phyloP scores from a whole-genome alignment of 345 rosid genomes.

The Murraya koenigii region DNA sequence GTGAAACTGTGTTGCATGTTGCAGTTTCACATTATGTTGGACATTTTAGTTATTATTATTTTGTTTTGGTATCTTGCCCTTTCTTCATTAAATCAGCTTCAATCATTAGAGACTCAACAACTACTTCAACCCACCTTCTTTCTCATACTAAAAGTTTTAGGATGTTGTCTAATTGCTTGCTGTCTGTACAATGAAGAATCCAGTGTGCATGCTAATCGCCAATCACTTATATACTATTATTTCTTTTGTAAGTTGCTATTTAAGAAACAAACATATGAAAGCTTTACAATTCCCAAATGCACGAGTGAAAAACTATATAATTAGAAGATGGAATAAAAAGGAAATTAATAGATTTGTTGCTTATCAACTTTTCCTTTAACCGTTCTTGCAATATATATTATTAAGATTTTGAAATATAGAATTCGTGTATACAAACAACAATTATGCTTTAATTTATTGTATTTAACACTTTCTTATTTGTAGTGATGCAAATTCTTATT shows the following conservation, averaged over 20 bases:
- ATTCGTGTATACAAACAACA: background rate
- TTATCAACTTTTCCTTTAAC: background rate
- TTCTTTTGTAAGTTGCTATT: no score
- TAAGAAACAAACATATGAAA: background rate
- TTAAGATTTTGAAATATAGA: background rate
- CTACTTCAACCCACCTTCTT: conserved; percentile 21
- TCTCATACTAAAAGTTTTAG: background rate
- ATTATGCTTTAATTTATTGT: no score
- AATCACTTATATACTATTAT: background rate
- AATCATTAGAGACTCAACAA: conserved; percentile 32
- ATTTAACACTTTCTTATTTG: no score
- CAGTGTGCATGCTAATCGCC: background rate
- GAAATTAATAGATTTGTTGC: background rate
- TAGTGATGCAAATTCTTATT: no score
- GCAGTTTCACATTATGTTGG: conserved; percentile 2
- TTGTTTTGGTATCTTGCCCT: background rate
- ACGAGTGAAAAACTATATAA: background rate
- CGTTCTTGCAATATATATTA: background rate
- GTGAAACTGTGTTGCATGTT: background rate
- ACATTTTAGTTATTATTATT: background rate
- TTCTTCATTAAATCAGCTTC: conserved; percentile 19
- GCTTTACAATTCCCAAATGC: background rate
- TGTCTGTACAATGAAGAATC: conserved; percentile 17
- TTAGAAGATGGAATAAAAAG: background rate
- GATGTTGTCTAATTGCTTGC: background rate